These are phyloP conservation scores for Ustilago cynodontis DNA, from an alignment of 1,284 basidiomycete species.

Conservation along the genomic window DNA sequence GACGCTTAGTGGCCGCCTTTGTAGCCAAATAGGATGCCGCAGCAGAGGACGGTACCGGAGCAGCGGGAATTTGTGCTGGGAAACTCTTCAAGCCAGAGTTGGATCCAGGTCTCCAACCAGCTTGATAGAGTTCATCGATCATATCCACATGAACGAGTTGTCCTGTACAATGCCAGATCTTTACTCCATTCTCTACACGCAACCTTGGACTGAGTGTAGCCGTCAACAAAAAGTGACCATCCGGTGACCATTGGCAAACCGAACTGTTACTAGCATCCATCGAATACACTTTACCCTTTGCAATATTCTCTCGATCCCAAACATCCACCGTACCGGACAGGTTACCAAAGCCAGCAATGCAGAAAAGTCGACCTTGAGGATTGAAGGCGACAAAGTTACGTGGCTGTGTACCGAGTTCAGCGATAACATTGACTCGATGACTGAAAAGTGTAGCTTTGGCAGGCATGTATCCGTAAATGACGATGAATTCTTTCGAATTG, in stretches of 20 bases:
- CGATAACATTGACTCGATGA: slow-evolving; percentile 85
- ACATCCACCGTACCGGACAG: slow-evolving; percentile 92
- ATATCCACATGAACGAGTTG: slow-evolving; percentile 82
- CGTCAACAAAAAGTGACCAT: slow-evolving; percentile 91
- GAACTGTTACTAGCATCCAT: slow-evolving; percentile 95
- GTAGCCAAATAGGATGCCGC: slow-evolving; percentile 72
- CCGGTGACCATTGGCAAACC: slow-evolving; percentile 93
- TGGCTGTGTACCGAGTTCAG: slow-evolving; percentile 90
- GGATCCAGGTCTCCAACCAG: slow-evolving; percentile 82
- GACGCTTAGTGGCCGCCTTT: slow-evolving; percentile 62
- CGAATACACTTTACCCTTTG: slow-evolving; percentile 78
- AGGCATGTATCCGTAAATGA: slow-evolving; percentile 97
- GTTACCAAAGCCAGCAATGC: slow-evolving; percentile 95
- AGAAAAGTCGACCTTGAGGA: slow-evolving; percentile 88
- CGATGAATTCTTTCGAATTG: slow-evolving; percentile 91
- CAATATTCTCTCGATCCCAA: slow-evolving; percentile 86
- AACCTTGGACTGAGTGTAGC: slow-evolving; percentile 92
- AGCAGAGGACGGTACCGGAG: slow-evolving; percentile 79
- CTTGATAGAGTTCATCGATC: slow-evolving; percentile 88
- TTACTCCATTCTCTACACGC: slow-evolving; percentile 96
- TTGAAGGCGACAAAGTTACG: slow-evolving; percentile 95
- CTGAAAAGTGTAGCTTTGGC: slow-evolving; percentile 93
- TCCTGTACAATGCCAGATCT: slow-evolving; percentile 93
- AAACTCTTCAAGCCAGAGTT: slow-evolving; percentile 79
- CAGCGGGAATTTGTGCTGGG: slow-evolving; percentile 78